Evolutionary conservation across 768 basidiomycete genomes (phyloP).

Genomic region (Phlegmacium glaucopus): DNA sequence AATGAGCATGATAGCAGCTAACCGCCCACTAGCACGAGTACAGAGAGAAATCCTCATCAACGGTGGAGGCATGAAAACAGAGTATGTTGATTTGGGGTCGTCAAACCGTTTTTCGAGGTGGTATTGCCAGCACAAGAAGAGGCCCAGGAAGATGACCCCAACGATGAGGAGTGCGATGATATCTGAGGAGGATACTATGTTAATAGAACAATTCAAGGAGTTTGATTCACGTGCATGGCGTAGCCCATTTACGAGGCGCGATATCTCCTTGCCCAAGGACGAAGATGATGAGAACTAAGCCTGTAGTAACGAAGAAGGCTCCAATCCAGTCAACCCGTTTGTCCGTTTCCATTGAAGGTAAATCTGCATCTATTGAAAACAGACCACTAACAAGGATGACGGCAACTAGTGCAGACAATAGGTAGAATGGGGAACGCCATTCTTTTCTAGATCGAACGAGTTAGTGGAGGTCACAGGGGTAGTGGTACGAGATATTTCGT

Average conservation of each 20-base stretch:
- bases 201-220: not conserved
- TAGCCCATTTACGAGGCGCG: slow-evolving; percentile 59
- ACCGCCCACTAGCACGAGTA: slow-evolving; percentile 57
- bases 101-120: slow-evolving; percentile 48
- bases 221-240: slow-evolving; percentile 26
- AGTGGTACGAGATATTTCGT: slow-evolving; percentile 7
- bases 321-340: slow-evolving; percentile 76
- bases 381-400: slow-evolving; percentile 50
- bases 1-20: slow-evolving; percentile 59
- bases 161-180: slow-evolving; percentile 68
- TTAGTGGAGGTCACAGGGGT: not conserved
- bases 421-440: slow-evolving; percentile 67
- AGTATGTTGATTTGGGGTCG: slow-evolving; percentile 15
- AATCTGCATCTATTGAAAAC: slow-evolving; percentile 61
- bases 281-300: slow-evolving; percentile 69
- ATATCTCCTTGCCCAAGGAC: slow-evolving; percentile 64
- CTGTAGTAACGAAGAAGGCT: slow-evolving; percentile 56
- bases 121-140: slow-evolving; percentile 66
- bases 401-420: slow-evolving; percentile 54
- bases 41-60: slow-evolving; percentile 64
- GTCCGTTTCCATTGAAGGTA: slow-evolving; percentile 36
- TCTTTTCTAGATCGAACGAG: slow-evolving; percentile 29
- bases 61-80: slow-evolving; percentile 47
- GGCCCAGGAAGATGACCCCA: slow-evolving; percentile 49
- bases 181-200: slow-evolving; percentile 34